These are phyloP conservation scores for Solidago caesia DNA, from an alignment of 129 eudicot genomes.

Conservation along the genomic window DNA sequence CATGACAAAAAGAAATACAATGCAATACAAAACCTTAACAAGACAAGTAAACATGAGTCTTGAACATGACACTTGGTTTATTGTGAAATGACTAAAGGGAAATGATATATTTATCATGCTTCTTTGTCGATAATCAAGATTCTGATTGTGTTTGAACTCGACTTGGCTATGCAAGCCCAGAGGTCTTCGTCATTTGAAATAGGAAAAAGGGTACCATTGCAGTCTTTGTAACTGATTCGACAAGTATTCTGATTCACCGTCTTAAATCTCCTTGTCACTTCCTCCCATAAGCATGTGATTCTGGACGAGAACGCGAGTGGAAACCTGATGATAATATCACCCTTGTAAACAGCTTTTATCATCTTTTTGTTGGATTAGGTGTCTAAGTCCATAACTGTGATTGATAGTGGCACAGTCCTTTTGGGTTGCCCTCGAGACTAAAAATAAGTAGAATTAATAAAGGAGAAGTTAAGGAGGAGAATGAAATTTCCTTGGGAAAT, in stretches of 20 bases:
- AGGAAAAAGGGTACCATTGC: background rate
- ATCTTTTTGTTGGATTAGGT: too few relatives aligned
- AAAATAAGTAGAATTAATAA: too few relatives aligned
- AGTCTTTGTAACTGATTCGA: background rate
- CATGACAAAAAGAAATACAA: background rate
- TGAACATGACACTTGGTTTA: too few relatives aligned
- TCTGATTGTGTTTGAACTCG: background rate
- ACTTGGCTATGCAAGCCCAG: constrained; percentile 9
- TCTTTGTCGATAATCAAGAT: background rate
- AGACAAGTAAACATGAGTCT: too few relatives aligned
- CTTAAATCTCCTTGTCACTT: background rate
- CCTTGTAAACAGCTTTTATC: background rate
- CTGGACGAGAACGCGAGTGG: background rate
- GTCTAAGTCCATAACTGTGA: too few relatives aligned
- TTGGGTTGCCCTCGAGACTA: too few relatives aligned
- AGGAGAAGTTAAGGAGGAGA: too few relatives aligned
- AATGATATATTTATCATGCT: background rate
- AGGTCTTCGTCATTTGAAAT: constrained; percentile 5
- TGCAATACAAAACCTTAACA: too few relatives aligned
- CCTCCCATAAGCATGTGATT: constrained; percentile 5
- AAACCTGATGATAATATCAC: background rate
- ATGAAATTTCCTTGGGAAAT: too few relatives aligned
- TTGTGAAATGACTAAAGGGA: background rate
- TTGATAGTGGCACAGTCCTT: too few relatives aligned
- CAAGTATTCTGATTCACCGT: background rate